Evolutionary conservation across 768 basidiomycete genomes (phyloP).

Genomic region (Hygrophorus pudorinus): DNA sequence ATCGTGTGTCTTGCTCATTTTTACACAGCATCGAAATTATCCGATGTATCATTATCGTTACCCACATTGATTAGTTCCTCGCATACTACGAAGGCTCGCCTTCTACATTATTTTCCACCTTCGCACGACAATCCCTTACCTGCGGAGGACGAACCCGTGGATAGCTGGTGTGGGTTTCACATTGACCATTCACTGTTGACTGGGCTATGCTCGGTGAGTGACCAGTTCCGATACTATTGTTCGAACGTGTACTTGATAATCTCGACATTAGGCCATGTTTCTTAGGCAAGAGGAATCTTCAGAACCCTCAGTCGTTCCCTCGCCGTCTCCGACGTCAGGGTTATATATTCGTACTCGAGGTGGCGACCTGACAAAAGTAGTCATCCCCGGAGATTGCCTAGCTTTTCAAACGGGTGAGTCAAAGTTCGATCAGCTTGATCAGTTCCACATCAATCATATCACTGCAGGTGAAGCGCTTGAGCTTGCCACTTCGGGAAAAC

Average conservation of each 20-base stretch:
- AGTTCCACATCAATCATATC: too few relatives aligned
- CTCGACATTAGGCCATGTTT: slow-evolving; percentile 62
- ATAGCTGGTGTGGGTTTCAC: slow-evolving; percentile 94
- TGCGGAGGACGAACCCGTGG: slow-evolving; percentile 53
- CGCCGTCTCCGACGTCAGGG: slow-evolving; percentile 73
- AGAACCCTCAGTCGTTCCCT: slow-evolving; percentile 39
- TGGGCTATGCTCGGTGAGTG: slow-evolving; percentile 76
- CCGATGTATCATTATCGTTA: slow-evolving; percentile 59
- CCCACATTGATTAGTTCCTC: slow-evolving; percentile 63
- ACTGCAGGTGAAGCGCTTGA: slow-evolving; percentile 63
- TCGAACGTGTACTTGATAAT: slow-evolving; percentile 6
- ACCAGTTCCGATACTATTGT: not conserved
- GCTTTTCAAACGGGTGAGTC: slow-evolving; percentile 85
- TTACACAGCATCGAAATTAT: slow-evolving; percentile 54
- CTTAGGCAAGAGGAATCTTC: slow-evolving; percentile 37
- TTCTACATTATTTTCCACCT: slow-evolving; percentile 94
- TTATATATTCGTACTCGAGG: slow-evolving; percentile 87
- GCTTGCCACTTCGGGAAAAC: slow-evolving; percentile 68
- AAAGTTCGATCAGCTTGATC: too few relatives aligned
- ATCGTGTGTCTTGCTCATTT: not conserved
- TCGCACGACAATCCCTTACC: slow-evolving; percentile 26
- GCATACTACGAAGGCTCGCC: slow-evolving; percentile 81
- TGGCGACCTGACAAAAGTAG: slow-evolving; percentile 68
- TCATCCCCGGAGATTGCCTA: slow-evolving; percentile 75
- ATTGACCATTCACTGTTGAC: slow-evolving; percentile 87